Conservation (phyloP, 805 yeast genomes). For the Blastobotrys robertii region DNA sequence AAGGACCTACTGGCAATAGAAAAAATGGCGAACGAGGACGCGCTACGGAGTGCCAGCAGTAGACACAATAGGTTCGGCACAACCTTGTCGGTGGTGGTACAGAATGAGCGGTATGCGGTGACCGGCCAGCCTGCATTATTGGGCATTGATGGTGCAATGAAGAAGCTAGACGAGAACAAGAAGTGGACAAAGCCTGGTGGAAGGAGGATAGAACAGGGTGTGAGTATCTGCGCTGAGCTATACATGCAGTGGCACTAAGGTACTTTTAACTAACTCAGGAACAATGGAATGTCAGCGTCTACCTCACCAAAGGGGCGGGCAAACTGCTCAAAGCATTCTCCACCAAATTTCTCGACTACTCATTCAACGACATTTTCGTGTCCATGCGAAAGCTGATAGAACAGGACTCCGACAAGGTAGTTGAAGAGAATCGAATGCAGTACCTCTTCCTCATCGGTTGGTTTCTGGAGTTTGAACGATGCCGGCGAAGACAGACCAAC, state of each 20-base stretch:
- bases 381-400: slow-evolving; percentile 41
- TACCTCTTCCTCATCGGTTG: slow-evolving; percentile 59
- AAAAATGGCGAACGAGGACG: slow-evolving; percentile 38
- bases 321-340: slow-evolving; percentile 36
- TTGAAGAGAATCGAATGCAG: slow-evolving; percentile 27
- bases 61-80: slow-evolving; percentile 93
- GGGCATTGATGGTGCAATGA: slow-evolving; percentile 43
- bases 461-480: slow-evolving; percentile 62
- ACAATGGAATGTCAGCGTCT: slow-evolving; percentile 19
- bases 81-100: slow-evolving; percentile 58
- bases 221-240: not conserved
- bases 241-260: too few species aligned
- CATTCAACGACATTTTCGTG: slow-evolving; percentile 57
- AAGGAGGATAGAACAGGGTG: slow-evolving; percentile 5
- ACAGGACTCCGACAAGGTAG: slow-evolving; percentile 26
- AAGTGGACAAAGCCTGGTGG: slow-evolving; percentile 45
- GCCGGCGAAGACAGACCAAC: slow-evolving; percentile 13
- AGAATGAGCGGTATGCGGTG: slow-evolving; percentile 51
- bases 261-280: slow-evolving; percentile 2
- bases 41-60: slow-evolving; percentile 45
- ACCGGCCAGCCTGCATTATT: slow-evolving; percentile 63
- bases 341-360: slow-evolving; percentile 56
- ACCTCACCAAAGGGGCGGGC: slow-evolving; percentile 20
- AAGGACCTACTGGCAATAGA: slow-evolving; percentile 53
- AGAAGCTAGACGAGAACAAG: slow-evolving; percentile 57